These are phyloP conservation scores for Pseudogymnoascus sp. DNA, from an alignment of 2,329 filamentous ascomycete species.

Conservation along the genomic window DNA sequence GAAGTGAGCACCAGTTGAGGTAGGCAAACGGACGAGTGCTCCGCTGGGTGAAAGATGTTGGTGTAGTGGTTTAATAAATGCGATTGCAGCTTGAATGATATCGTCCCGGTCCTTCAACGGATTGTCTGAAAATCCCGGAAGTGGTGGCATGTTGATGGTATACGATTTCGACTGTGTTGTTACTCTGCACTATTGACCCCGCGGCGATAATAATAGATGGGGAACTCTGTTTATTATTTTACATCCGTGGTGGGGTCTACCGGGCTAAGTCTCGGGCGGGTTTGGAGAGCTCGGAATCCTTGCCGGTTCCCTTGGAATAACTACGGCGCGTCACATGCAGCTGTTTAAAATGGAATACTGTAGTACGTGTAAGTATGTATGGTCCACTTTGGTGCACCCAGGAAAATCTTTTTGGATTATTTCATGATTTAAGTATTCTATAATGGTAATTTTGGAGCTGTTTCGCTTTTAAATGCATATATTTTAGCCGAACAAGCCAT, in stretches of 20 bases:
- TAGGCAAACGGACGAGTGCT: conserved; percentile 10
- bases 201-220: not conserved
- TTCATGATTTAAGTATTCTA: not conserved
- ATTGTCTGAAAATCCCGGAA: conserved; percentile 17
- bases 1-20: conserved; percentile 11
- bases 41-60: conserved; percentile 10
- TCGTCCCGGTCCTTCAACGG: conserved; percentile 10
- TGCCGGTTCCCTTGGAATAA: not conserved
- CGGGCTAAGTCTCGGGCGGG: not conserved
- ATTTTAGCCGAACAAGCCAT: not conserved
- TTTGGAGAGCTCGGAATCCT: not conserved
- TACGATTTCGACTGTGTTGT: not conserved
- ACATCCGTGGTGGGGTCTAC: not conserved
- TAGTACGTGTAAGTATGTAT: not conserved
- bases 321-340: conserved; percentile 17
- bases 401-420: too few species aligned
- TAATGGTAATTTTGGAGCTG: not conserved
- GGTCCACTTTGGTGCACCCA: too few species aligned
- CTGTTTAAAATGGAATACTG: not conserved
- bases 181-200: not conserved
- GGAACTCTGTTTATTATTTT: conserved; percentile 1
- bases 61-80: conserved; percentile 10
- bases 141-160: conserved; percentile 17
- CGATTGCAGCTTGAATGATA: conserved; percentile 3
- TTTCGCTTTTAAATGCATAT: not conserved